A percentile compares a stretch with the other conserved stretches of the same genome.
Conservation (phyloP, 23 red algal genomes). For the Agarophyton chilense region DNA sequence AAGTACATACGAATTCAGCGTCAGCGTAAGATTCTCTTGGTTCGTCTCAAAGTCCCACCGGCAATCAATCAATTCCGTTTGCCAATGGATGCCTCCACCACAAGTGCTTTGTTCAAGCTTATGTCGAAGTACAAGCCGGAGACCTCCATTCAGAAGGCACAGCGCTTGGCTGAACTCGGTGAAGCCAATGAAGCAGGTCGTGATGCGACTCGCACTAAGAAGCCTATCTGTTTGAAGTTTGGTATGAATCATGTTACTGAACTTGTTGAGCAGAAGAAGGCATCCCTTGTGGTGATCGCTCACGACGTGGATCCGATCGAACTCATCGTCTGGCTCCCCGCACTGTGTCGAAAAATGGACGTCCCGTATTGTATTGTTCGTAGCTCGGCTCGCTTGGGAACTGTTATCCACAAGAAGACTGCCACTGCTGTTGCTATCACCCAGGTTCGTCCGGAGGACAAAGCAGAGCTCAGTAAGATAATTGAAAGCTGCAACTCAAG, state of each 20-base stretch:
- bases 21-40: slow-evolving; percentile 93
- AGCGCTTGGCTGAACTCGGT: slow-evolving; percentile 79
- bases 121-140: slow-evolving; percentile 95
- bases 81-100: slow-evolving; percentile 86
- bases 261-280: slow-evolving; percentile 94
- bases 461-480: slow-evolving; percentile 92
- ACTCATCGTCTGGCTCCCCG: slow-evolving; percentile 93
- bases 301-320: slow-evolving; percentile 99
- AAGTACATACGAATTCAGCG: slow-evolving; percentile 96
- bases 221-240: slow-evolving; percentile 90
- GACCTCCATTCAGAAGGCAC: slow-evolving; percentile 74
- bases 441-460: slow-evolving; percentile 78
- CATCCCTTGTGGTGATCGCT: slow-evolving; percentile 92
- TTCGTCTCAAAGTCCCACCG: slow-evolving; percentile 97
- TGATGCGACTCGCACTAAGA: slow-evolving; percentile 78
- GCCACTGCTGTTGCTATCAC: slow-evolving; percentile 90
- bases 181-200: slow-evolving; percentile 76
- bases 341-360: slow-evolving; percentile 97
- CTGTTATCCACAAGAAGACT: slow-evolving; percentile 78
- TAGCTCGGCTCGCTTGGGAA: slow-evolving; percentile 82
- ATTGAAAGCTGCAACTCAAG: slow-evolving; percentile 70
- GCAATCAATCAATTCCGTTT: slow-evolving; percentile 92
- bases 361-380: slow-evolving; percentile 98
- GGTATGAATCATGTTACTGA: slow-evolving; percentile 98
- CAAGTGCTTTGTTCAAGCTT: slow-evolving; percentile 80